These are phyloP conservation scores for Stenogyne calaminthoides DNA, from an alignment of 305 asterid genomes.

Conservation along the genomic window DNA sequence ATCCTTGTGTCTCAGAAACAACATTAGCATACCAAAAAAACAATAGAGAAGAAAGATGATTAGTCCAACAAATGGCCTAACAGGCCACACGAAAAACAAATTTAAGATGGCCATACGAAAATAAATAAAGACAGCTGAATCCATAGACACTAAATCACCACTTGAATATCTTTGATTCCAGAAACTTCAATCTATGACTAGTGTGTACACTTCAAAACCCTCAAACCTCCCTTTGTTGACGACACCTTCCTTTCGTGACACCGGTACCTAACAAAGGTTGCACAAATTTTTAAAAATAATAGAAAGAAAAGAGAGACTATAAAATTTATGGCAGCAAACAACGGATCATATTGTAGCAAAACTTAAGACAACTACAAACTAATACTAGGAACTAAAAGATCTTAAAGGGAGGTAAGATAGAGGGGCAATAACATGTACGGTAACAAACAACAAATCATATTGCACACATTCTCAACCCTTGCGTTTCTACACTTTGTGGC, in stretches of 20 bases:
- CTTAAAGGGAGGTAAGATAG: neutral
- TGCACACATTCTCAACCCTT: too few relatives aligned
- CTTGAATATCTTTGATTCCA: neutral
- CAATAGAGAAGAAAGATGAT: neutral
- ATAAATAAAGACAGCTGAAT: neutral
- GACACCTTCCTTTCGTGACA: neutral
- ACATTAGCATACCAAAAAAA: neutral
- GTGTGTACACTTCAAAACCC: neutral
- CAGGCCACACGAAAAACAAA: neutral
- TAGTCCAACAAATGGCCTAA: neutral
- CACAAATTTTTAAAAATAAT: neutral
- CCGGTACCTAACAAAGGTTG: neutral
- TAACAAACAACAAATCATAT: too few relatives aligned
- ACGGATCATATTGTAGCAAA: neutral
- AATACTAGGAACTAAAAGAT: neutral
- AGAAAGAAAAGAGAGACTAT: neutral
- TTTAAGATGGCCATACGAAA: neutral
- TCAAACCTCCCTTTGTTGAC: neutral
- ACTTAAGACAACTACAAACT: neutral
- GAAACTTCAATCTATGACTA: neutral
- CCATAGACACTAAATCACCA: neutral
- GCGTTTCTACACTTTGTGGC: too few relatives aligned
- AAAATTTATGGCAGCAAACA: neutral
- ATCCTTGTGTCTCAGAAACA: neutral
- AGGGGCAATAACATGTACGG: too few relatives aligned